Evolutionary conservation across 495 filamentous ascomycete genomes (phyloP).

Genomic region (Oidiodendron maius): DNA sequence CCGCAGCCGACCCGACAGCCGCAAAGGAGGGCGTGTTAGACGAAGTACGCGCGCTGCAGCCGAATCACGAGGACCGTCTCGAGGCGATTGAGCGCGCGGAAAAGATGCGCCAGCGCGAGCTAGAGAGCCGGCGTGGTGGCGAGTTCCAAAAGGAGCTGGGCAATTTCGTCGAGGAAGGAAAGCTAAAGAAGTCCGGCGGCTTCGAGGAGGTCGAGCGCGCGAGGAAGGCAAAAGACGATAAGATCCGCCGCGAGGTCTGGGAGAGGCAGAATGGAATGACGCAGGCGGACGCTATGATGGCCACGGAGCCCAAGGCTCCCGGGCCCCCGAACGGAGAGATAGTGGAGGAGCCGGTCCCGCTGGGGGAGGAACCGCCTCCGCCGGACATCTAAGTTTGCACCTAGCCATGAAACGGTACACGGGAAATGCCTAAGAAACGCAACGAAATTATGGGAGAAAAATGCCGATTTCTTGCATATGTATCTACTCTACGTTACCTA

Average conservation of each 20-base stretch:
- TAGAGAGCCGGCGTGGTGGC: constrained; percentile 69
- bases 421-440: too few relatives aligned
- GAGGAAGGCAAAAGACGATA: constrained; percentile 79
- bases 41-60: constrained; percentile 89
- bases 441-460: too few relatives aligned
- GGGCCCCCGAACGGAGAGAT: not conserved
- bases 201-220: constrained; percentile 89
- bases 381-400: not conserved
- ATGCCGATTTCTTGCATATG: too few relatives aligned
- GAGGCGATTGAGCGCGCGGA: constrained; percentile 96
- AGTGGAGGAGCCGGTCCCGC: not conserved
- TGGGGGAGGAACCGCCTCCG: not conserved
- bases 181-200: constrained; percentile 90
- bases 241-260: constrained; percentile 79
- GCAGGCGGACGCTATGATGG: constrained; percentile 19
- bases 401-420: too few relatives aligned
- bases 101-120: constrained; percentile 77
- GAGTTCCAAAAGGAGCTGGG: constrained; percentile 87
- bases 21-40: constrained; percentile 89
- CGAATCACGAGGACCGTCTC: constrained; percentile 86
- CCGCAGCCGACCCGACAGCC: constrained; percentile 62
- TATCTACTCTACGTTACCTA: too few relatives aligned
- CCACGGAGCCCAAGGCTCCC: not conserved
- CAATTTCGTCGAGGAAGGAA: constrained; percentile 83
- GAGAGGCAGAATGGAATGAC: constrained; percentile 55